Evolutionary conservation across 257 asterid genomes (phyloP), one percentile per base, ranked within the genome.

Genomic region (Avicennia marina): DNA sequence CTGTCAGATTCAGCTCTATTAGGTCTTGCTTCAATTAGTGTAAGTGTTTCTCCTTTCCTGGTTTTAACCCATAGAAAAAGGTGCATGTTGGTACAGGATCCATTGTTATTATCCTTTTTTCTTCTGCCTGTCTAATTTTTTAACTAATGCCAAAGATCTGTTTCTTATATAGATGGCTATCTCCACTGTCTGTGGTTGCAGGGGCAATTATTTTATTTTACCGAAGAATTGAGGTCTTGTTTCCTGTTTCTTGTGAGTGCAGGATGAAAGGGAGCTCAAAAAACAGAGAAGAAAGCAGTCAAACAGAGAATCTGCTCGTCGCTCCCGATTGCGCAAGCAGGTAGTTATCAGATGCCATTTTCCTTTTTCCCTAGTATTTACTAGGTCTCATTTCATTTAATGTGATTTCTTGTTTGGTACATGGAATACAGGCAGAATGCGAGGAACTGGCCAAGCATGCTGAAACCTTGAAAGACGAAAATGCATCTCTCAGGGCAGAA

Each of bases 221-320:
- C n/a, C n/a, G n/a, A n/a, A n/a, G n/a, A 11, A 13, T 12, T 40
- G 13, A 12, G 46, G 7, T 12, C 18, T 40, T 27, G 1, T 15
- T 15, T 50, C 9, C 5, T 16, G 47, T 55, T 60, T 53, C 55
- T 24, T 59, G 52, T 49, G 78, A 49, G 50, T 74, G 62, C 84
- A 90, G 97, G 95, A 86, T 70, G 95, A 86, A 69, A 83, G 95
- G 72, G 95, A 89, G 72, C 83, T 89, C 42, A 90, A 90, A 73
- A 80, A 90, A 75, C 94, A 90, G 83, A 81, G 85, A 75, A 84
- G 97, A 78, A 90, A 90, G 71, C 96, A 90, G 82, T 90, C 97
- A 18, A 90, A 90, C 75, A 72, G 97, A 78, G 97, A 90, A 82
- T 86, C 97, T 56, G 97, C 97, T 43, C 96, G 97, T 41, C 79